Evolutionary conservation across 352 stramenopile species (phyloP).

Genomic region (Phytophthora chlamydospora): DNA sequence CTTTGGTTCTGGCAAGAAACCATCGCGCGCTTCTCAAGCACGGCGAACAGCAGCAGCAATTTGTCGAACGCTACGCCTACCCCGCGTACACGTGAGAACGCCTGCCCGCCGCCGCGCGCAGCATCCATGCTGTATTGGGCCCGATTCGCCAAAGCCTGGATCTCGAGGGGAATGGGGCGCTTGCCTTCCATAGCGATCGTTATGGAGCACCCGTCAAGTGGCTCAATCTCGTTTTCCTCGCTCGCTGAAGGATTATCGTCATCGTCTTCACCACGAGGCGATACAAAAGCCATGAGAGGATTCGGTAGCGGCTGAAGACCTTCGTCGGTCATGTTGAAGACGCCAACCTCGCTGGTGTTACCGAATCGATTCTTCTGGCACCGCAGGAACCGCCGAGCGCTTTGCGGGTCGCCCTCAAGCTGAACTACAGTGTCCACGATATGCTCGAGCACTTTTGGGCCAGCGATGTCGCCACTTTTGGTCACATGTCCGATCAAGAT

Average conservation of each 20-base stretch:
- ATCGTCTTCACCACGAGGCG: constrained; percentile 33
- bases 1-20: constrained; percentile 80
- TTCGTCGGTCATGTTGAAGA: constrained; percentile 94
- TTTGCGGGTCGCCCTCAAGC: constrained; percentile 92
- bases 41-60: constrained; percentile 93
- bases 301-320: constrained; percentile 83
- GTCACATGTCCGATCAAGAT: constrained; percentile 97
- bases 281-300: constrained; percentile 84
- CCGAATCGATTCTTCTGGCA: constrained; percentile 97
- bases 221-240: constrained; percentile 31
- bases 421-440: constrained; percentile 97
- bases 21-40: constrained; percentile 93
- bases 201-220: constrained; percentile 83
- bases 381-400: constrained; percentile 88
- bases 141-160: constrained; percentile 91
- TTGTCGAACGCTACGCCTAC: constrained; percentile 89
- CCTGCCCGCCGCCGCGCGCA: constrained; percentile 27
- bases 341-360: constrained; percentile 94
- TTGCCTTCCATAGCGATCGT: constrained; percentile 95
- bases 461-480: constrained; percentile 96
- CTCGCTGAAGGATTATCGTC: constrained; percentile 32
- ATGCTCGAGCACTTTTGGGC: constrained; percentile 91
- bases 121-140: constrained; percentile 49
- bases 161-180: constrained; percentile 93
- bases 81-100: constrained; percentile 68